Evolutionary conservation across 176 grass and related monocot species (phyloP), one percentile per base, ranked within the genome.

Genomic region (Echinochloa phyllopogon): DNA sequence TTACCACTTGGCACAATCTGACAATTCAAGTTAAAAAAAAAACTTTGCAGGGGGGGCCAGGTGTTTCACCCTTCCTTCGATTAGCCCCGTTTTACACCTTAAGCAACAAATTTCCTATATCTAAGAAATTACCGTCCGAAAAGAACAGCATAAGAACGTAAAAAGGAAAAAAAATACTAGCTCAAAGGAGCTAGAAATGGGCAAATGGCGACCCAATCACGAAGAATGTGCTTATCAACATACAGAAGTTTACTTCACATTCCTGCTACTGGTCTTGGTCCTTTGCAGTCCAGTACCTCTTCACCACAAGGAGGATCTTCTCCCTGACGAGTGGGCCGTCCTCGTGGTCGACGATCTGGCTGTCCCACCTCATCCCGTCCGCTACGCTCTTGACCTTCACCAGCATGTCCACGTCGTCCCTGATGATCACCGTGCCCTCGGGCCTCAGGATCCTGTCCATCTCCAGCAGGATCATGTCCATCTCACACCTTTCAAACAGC

Each of bases 391-490:
- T 92, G 45, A 95, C 20, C 88, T 90, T 95, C 40, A 92, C 93
- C 53, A 95, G 80, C 59, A 90, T 80, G 74, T 95, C 93, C 17
- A 86, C 93, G 42, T 92, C 88, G 71, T 95, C 90, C 29, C 93
- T 71, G 75, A 95, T 80, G 75, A 95, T 86, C 86, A 90, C 90
- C 27, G 90, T 90, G 56, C 93, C 93, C 59, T 84, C 83, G 0
- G 93, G 90, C 78, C 93, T 90, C 65, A 95, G 80, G 82, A 95
- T 84, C 83, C 93, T 88, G 50, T 95, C 93, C 90, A 95, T 92
- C 87, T 95, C 93, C 82, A 92, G 8, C 15, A 92, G 78, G 40
- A 95, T 90, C 70, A 10, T 27, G 37, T 88, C 89, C 92, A 82
- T 83, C 76, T 94, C 89, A 62, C 96, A 99, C 79, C 96, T 98